These are phyloP conservation scores for Rhypophila decipiens DNA, from an alignment of 495 filamentous ascomycete species.

Conservation along the genomic window DNA sequence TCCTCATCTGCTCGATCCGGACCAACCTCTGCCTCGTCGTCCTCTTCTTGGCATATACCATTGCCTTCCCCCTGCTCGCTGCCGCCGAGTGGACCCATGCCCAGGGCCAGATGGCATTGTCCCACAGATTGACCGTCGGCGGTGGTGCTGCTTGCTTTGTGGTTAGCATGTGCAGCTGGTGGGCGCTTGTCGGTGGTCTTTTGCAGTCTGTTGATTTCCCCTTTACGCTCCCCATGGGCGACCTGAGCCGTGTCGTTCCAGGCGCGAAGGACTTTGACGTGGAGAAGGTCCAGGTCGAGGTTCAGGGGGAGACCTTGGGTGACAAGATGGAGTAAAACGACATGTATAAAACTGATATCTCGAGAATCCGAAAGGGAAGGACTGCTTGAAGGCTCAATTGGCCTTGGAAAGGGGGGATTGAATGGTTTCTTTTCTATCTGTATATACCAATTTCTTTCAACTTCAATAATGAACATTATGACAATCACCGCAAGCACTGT, in stretches of 20 bases:
- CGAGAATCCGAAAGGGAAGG: too few relatives aligned
- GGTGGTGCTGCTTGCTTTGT: conserved; percentile 11
- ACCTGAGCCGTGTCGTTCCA: conserved; percentile 4
- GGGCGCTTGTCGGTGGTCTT: conserved; percentile 8
- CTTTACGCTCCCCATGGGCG: conserved; percentile 8
- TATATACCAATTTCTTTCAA: too few relatives aligned
- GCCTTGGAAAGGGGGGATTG: too few relatives aligned
- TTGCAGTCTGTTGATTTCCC: conserved; percentile 9
- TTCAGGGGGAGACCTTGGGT: too few relatives aligned
- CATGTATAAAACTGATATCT: too few relatives aligned
- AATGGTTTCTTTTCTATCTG: too few relatives aligned
- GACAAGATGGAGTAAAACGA: too few relatives aligned
- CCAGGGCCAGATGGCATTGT: conserved; percentile 3
- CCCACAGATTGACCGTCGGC: conserved; percentile 5
- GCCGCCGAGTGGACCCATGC: conserved; percentile 11
- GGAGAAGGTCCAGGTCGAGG: not conserved
- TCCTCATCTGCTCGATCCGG: conserved; percentile 9
- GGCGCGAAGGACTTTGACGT: not conserved
- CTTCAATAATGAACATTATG: too few relatives aligned
- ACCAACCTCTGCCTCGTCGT: conserved; percentile 10
- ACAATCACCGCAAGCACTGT: too few relatives aligned
- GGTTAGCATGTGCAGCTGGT: conserved; percentile 11
- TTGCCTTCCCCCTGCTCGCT: conserved; percentile 11
- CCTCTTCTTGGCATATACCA: conserved; percentile 9
- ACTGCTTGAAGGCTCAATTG: too few relatives aligned